Percentiles rank a stretch among this genome's conserved stretches.
Evolutionary conservation across 2,329 filamentous ascomycete species (phyloP).

Genomic region (Penicillium aurantiogriseum): DNA sequence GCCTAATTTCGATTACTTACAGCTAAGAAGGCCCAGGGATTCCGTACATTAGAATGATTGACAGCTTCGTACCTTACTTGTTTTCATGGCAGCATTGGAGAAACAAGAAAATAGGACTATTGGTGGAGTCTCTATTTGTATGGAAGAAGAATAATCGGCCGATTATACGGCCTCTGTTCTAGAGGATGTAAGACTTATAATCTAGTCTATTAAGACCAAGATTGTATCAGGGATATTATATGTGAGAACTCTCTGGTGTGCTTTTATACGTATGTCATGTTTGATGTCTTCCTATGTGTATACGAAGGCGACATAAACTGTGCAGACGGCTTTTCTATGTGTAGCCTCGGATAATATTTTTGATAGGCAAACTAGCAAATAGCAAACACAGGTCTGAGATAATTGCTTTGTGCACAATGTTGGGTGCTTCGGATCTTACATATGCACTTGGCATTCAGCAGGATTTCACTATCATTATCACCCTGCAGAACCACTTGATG

Average conservation of each 20-base stretch:
- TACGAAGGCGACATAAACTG: too few relatives aligned
- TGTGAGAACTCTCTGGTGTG: too few relatives aligned
- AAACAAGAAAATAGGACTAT: neutral
- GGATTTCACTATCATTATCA: neutral
- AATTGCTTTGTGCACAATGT: neutral
- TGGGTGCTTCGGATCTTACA: neutral
- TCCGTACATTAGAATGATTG: neutral
- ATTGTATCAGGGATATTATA: too few relatives aligned
- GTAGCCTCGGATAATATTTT: too few relatives aligned
- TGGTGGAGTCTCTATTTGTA: neutral
- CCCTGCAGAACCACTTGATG: neutral
- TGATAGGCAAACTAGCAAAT: neutral
- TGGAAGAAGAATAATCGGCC: too few relatives aligned
- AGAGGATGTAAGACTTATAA: too few relatives aligned
- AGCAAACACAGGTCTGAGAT: neutral
- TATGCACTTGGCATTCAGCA: neutral
- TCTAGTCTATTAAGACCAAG: too few relatives aligned
- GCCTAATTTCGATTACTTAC: neutral
- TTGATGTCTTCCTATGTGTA: too few relatives aligned
- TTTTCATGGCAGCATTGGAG: neutral
- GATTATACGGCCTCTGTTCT: too few relatives aligned
- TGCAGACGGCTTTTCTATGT: too few relatives aligned
- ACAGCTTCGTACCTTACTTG: neutral
- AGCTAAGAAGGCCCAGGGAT: neutral
- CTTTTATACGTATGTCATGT: too few relatives aligned